Base-by-base conservation (phyloP, 192 early-diverging fungal species). In the Entomortierella chlamydospora region DNA sequence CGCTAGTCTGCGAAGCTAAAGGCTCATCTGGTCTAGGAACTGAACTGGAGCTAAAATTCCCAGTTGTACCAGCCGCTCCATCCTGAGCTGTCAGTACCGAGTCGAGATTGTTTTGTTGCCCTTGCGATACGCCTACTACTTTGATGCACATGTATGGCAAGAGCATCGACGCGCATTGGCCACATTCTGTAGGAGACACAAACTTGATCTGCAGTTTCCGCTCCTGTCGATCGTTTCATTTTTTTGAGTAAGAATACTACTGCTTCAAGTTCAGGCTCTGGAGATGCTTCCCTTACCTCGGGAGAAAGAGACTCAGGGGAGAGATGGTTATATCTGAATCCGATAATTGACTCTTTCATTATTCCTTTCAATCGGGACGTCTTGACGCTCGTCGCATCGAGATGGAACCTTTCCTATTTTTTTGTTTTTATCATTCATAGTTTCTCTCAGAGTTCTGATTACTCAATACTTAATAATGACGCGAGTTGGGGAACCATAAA, bases 131-230 rank as follows among this genome's bases (percentile, higher is more conserved):
- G 18, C 30, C 51, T 54, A 25, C 51, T 5, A 17, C 23, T 13
- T 56, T 11, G 33, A 2, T 39, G 23, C 33, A 12, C 17, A 73
- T 60, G 23, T 57, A 66, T 9, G 18, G 33, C 11, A 17, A 22
- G 0, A 73, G 39, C 8, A 66, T 4, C 0, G 63, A 59, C 0
- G 63, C 63, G 63, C 71, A 73, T 45, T 52, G 71, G 37, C 34
- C 63, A 51, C 71, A 49, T 26, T 73, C 71, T 13, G 47, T 5
- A 20, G 34, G 0, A 13, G 57, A 33, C 31, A 28, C 23, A 37
- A 73, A 73, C 23, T 60, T 73, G 25, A 66, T 45, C 33, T 73
- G 71, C 28, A 73, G 57, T 47, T 60, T 73, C 31, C 57, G 58
- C 17, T 30, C 31, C 55, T 57, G 7, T 30, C 10, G 10, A 37